Evolutionary conservation across 169 alveolate genomes (phyloP).

Genomic region (Sarcocystis neurona): DNA sequence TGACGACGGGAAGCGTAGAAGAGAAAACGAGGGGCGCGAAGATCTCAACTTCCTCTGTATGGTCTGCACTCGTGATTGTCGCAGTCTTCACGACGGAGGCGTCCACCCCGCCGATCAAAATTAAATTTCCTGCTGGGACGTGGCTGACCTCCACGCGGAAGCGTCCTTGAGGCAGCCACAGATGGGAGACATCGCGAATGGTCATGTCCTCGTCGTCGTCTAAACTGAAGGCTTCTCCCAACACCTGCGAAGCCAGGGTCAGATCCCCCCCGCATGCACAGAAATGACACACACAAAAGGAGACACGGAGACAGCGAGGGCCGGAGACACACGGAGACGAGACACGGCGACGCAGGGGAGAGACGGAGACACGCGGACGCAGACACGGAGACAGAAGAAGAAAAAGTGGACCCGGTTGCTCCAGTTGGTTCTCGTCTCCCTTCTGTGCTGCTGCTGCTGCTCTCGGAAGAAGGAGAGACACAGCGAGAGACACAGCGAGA

Average conservation of each 20-base stretch:
- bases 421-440: not conserved
- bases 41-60: constrained; percentile 81
- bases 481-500: not conserved
- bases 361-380: not conserved
- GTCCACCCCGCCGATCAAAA: constrained; percentile 95
- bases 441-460: too few species aligned
- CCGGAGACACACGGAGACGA: not conserved
- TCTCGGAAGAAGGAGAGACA: too few species aligned
- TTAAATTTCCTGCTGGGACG: constrained; percentile 69
- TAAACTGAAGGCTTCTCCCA: constrained; percentile 69
- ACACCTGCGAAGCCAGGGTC: constrained; percentile 21
- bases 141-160: constrained; percentile 84
- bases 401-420: not conserved
- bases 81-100: constrained; percentile 87
- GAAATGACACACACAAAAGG: not conserved
- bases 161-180: constrained; percentile 94
- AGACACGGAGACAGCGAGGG: not conserved
- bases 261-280: not conserved
- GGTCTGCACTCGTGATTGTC: constrained; percentile 83
- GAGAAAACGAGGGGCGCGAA: constrained; percentile 82
- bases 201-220: constrained; percentile 97
- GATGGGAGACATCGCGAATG: constrained; percentile 81
- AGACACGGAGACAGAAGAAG: not conserved
- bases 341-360: not conserved
- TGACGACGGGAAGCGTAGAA: constrained; percentile 57